Evolutionary conservation across 2,329 filamentous ascomycete genomes (phyloP).

Genomic region (Colletotrichum kahawae): DNA sequence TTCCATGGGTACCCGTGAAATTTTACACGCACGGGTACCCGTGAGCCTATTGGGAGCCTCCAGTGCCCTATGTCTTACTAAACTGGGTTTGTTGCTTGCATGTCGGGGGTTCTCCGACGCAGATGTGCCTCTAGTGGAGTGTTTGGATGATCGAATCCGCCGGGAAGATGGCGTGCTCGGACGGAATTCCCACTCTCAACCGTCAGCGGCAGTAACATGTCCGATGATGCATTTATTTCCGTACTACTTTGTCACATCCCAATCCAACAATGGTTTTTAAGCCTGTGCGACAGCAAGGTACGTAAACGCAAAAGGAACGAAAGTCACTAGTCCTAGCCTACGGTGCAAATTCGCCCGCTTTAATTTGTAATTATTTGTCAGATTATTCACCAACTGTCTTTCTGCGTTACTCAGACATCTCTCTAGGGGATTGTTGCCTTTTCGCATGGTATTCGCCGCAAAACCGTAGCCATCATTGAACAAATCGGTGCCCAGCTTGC

Average conservation of each 20-base stretch:
- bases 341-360: neutral
- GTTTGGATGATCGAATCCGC: neutral
- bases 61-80: neutral
- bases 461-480: too few relatives aligned
- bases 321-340: too few relatives aligned
- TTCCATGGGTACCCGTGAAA: too few relatives aligned
- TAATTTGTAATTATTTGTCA: neutral
- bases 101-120: neutral
- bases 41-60: too few relatives aligned
- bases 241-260: accelerated
- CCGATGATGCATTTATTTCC: neutral
- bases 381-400: neutral
- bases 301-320: too few relatives aligned
- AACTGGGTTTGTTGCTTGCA: neutral
- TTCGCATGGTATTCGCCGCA: neutral
- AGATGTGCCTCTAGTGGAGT: neutral
- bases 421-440: neutral
- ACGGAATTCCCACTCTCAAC: neutral
- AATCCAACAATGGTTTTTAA: neutral
- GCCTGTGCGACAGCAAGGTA: neutral
- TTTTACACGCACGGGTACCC: too few relatives aligned
- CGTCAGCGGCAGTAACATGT: neutral
- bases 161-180: neutral
- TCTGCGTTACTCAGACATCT: neutral
- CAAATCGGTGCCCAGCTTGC: neutral